Evolutionary conservation across 768 basidiomycete genomes (phyloP).

Genomic region (Trametes cinnabarina): DNA sequence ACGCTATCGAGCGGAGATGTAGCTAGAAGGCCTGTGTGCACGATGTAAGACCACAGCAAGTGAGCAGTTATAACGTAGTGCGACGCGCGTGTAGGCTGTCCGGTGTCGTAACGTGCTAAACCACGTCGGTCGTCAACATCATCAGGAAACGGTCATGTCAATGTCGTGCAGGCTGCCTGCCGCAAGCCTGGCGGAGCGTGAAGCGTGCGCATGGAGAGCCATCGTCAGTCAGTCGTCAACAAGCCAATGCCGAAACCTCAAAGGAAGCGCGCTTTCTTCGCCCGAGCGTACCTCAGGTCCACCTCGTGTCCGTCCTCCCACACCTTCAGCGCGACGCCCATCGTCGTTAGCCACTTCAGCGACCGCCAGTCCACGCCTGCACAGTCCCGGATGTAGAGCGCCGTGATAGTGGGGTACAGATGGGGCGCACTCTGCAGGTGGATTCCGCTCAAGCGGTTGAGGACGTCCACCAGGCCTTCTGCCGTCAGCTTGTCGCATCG

Average conservation of each 20-base stretch:
- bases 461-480: conserved; percentile 16
- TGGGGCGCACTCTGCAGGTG: conserved; percentile 1
- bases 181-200: conserved; percentile 10
- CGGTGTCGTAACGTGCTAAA: conserved; percentile 12
- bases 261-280: conserved; percentile 19
- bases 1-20: conserved; percentile 13
- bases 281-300: conserved; percentile 15
- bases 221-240: conserved; percentile 1
- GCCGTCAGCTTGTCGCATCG: conserved; percentile 16
- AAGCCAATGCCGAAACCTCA: conserved; percentile 1
- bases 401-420: neutral
- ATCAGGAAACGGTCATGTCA: conserved; percentile 7
- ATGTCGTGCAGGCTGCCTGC: conserved; percentile 9
- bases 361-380: conserved; percentile 17
- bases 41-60: neutral
- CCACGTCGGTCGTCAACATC: neutral
- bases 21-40: conserved; percentile 6
- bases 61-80: conserved; percentile 6
- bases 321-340: conserved; percentile 16
- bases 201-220: neutral
- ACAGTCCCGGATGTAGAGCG: conserved; percentile 21
- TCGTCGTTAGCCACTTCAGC: conserved; percentile 12
- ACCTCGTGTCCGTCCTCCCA: conserved; percentile 20
- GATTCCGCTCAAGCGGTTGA: conserved; percentile 7
- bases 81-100: conserved; percentile 5